Evolutionary conservation across 345 rosid genomes (phyloP).

Genomic region (Excoecaria cochinchinensis): DNA sequence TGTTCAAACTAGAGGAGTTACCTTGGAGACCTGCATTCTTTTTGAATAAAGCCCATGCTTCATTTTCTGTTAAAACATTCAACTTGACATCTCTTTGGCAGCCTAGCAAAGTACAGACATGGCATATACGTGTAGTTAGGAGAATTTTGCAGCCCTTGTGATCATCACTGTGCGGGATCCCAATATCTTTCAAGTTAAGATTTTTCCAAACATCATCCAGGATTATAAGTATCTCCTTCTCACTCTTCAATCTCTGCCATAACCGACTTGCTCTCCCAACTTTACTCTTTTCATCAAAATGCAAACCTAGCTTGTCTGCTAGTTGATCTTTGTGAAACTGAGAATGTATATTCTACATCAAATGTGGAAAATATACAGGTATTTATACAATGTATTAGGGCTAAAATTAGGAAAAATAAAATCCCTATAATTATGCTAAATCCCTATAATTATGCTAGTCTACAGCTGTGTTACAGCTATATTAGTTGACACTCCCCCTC

Average conservation of each 20-base stretch:
- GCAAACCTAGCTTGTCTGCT: neutral
- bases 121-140: neutral
- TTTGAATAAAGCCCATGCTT: slow-evolving; percentile 10
- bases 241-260: neutral
- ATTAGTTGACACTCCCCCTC: too few relatives aligned
- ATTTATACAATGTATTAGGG: too few relatives aligned
- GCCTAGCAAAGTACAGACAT: neutral
- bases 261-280: neutral
- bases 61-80: neutral
- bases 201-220: slow-evolving; percentile 17
- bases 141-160: slow-evolving; percentile 6
- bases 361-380: too few relatives aligned
- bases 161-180: slow-evolving; percentile 8
- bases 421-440: too few relatives aligned
- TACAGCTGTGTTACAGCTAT: too few relatives aligned
- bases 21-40: neutral
- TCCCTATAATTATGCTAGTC: too few relatives aligned
- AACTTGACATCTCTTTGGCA: neutral
- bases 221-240: slow-evolving; percentile 5
- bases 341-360: too few relatives aligned
- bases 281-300: neutral
- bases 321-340: too few relatives aligned
- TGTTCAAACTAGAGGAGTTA: too few relatives aligned
- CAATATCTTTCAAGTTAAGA: slow-evolving; percentile 3
- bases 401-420: too few relatives aligned